phyloP scores from a whole-genome alignment of 768 basidiomycete species.

The Mycena leptocephala region DNA sequence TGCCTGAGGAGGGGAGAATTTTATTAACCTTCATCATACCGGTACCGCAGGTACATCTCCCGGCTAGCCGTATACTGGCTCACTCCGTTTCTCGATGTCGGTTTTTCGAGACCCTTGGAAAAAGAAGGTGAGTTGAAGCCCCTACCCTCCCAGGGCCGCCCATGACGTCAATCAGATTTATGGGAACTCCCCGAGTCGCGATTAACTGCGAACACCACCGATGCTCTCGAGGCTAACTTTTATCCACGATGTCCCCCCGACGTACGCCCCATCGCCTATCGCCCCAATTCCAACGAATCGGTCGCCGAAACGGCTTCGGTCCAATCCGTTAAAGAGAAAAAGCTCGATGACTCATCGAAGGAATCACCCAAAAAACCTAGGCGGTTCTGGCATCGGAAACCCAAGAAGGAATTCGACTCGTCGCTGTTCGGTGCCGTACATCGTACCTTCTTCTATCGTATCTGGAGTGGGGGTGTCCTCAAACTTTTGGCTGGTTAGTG shows the following conservation, averaged over 20 bases:
- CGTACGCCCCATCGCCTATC: conserved; percentile 57
- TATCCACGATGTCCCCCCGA: conserved; percentile 67
- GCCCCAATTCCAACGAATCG: conserved; percentile 27
- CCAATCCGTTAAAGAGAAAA: conserved; percentile 32
- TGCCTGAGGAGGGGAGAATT: not conserved
- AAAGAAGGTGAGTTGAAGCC: conserved; percentile 62
- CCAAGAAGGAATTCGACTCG: conserved; percentile 57
- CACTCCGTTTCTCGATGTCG: conserved; percentile 68
- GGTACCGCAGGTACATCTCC: conserved; percentile 59
- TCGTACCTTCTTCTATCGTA: conserved; percentile 61
- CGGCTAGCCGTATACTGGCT: conserved; percentile 70
- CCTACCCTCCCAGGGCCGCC: too few relatives aligned
- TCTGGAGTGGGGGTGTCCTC: conserved; percentile 65
- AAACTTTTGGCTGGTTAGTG: conserved; percentile 59
- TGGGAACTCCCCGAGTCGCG: conserved; percentile 64
- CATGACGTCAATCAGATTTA: conserved; percentile 57
- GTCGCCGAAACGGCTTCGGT: conserved; percentile 22
- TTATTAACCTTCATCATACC: not conserved
- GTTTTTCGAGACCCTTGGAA: conserved; percentile 71
- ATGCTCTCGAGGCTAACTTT: conserved; percentile 62
- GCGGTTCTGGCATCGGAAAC: conserved; percentile 29
- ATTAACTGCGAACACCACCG: conserved; percentile 57
- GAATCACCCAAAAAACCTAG: conserved; percentile 27
- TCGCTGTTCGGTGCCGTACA: conserved; percentile 67
- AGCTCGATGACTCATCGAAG: not conserved